Base-by-base conservation (phyloP, 805 yeast genomes). In the Yarrowia bubula region DNA sequence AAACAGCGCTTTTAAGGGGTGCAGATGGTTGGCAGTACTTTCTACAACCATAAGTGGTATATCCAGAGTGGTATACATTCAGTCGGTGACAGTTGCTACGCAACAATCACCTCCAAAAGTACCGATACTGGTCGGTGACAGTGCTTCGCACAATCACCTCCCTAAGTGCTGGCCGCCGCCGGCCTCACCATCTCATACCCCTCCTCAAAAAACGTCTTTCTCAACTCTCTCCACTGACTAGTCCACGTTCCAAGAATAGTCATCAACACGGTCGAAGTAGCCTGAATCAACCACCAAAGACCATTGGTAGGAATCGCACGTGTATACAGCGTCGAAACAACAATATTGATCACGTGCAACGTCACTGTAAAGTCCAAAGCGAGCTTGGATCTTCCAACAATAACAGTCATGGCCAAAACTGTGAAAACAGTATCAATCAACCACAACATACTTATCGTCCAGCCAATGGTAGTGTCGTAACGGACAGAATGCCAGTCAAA, bases 321-420 rank as follows among this genome's bases (percentile, higher is more conserved):
- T 1, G 90, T 80, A 68, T 84, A 85, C 0, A 84, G 67, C 85
- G 90, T 86, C 0, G 86, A 90, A 3, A 90, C 85, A 3, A 86
- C 62, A 28, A 93, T 75, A 76, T 93, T 88, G 60, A 95, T 82
- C 22, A 88, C 84, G 75, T 95, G 97, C 14, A 93, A 84, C 0
- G 99, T 95, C n/a, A 93, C 73, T 10, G 97, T 97, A 78, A 95
- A 93, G 76, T 93, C 99, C 89, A 97, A 89, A 0, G 98, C 98
- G 58, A 93, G 78, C 74, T 93, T 95, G 46, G 96, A 89, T 66
- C 98, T 80, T 0, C 98, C 97, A 11, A 93, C 97, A 32, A 93
- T 86, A 1, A 92, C 76, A 0, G 96, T 90, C 72, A 93, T 86
- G 72, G 90, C 91, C 10, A 90, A 75, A 1, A 92, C 97, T 69